These are phyloP conservation scores for Mycena rebaudengoi DNA, from an alignment of 768 basidiomycete genomes.

Conservation along the genomic window DNA sequence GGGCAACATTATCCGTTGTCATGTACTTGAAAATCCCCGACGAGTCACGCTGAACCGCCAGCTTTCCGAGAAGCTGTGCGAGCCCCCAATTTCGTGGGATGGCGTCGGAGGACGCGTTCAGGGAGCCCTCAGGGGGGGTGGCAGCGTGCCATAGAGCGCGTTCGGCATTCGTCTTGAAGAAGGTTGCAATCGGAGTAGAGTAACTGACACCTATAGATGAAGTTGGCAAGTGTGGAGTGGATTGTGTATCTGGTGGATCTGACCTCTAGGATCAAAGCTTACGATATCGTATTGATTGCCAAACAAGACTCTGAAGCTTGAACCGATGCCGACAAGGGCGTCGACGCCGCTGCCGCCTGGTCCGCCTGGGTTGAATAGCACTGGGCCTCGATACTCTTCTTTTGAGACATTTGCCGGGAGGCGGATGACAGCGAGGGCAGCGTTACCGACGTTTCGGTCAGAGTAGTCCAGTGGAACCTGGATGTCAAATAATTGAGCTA, in stretches of 20 bases:
- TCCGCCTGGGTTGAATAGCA: background rate
- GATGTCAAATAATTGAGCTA: too few species aligned
- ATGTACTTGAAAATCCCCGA: conserved; percentile 39
- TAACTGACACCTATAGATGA: conserved; percentile 3
- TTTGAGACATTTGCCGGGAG: too few species aligned
- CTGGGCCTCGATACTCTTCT: too few species aligned
- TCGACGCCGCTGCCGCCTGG: conserved; percentile 3
- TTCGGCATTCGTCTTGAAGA: conserved; percentile 18
- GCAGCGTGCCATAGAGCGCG: conserved; percentile 21
- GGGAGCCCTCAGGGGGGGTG: background rate
- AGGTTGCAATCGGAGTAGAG: conserved; percentile 14
- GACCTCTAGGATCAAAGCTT: conserved; percentile 10
- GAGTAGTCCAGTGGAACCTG: too few species aligned
- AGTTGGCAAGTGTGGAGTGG: background rate
- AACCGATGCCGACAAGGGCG: background rate
- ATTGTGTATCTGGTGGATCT: background rate
- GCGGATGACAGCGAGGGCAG: too few species aligned
- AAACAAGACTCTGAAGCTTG: background rate
- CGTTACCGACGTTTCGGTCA: too few species aligned
- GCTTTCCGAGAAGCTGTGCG: conserved; percentile 37
- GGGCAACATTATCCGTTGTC: conserved; percentile 48
- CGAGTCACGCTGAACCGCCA: conserved; percentile 42
- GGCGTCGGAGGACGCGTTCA: conserved; percentile 36
- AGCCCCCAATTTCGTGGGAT: conserved; percentile 43
- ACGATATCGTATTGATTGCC: conserved; percentile 6